Evolutionary conservation across 371 early-diverging fungal species (phyloP).

Genomic region (Blakeslea trispora): DNA sequence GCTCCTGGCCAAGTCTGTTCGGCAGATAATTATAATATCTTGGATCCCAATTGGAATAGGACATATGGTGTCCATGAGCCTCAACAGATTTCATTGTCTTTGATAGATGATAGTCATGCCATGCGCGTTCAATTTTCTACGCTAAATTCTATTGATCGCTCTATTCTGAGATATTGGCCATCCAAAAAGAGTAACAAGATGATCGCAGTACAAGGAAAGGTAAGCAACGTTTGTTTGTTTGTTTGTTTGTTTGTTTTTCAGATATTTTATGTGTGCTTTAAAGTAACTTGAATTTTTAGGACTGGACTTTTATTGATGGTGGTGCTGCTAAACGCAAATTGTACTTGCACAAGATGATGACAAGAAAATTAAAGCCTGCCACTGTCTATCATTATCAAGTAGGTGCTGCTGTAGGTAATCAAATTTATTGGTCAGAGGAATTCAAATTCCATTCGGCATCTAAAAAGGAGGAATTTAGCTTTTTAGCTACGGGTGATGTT

Average conservation of each 20-base stretch:
- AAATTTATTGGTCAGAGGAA: slow-evolving; percentile 24
- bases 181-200: slow-evolving; percentile 11
- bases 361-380: slow-evolving; percentile 16
- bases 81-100: slow-evolving; percentile 45
- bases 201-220: slow-evolving; percentile 12
- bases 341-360: slow-evolving; percentile 32
- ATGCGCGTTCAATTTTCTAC: slow-evolving; percentile 50
- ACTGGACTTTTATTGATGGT: slow-evolving; percentile 42
- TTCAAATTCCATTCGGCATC: slow-evolving; percentile 48
- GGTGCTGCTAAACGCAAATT: slow-evolving; percentile 28
- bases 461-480: slow-evolving; percentile 31
- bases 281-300: slow-evolving; percentile 7
- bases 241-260: slow-evolving; percentile 2
- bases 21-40: slow-evolving; percentile 23
- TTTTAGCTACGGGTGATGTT: slow-evolving; percentile 46
- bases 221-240: slow-evolving; percentile 10
- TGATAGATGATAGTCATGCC: slow-evolving; percentile 33
- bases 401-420: slow-evolving; percentile 17
- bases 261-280: slow-evolving; percentile 3
- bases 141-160: slow-evolving; percentile 13
- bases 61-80: slow-evolving; percentile 35
- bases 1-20: slow-evolving; percentile 22
- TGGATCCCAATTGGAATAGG: slow-evolving; percentile 19
- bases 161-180: slow-evolving; percentile 47
- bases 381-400: slow-evolving; percentile 37